phyloP scores from a whole-genome alignment of 176 grass and related monocot species.

The Tuctoria greenei region DNA sequence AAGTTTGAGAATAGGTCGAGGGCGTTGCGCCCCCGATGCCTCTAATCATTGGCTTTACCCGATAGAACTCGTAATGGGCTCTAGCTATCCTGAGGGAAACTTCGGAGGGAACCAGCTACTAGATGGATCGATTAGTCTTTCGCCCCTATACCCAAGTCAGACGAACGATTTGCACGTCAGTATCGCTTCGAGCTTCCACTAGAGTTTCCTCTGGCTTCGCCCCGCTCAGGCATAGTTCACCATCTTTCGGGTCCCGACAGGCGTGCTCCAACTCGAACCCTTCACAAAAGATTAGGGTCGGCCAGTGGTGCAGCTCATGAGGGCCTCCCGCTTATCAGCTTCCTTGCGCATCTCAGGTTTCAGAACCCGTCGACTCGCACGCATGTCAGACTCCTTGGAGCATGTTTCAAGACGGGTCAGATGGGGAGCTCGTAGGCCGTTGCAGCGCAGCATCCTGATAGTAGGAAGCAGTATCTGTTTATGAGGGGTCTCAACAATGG shows the following conservation, averaged over 20 bases:
- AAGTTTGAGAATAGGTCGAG: constrained; percentile 55
- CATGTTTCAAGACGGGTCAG: constrained; percentile 75
- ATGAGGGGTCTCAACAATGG: too few relatives aligned
- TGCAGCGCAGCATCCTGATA: too few relatives aligned
- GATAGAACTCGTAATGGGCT: constrained; percentile 55
- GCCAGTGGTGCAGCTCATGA: constrained; percentile 11
- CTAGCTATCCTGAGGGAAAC: constrained; percentile 55
- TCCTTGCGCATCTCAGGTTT: not conserved
- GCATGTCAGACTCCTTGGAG: constrained; percentile 78
- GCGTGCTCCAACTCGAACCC: constrained; percentile 70
- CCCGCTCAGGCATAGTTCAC: constrained; percentile 78
- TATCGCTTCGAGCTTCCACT: constrained; percentile 82
- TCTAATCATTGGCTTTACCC: constrained; percentile 65
- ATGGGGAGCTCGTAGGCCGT: too few relatives aligned
- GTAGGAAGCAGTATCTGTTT: too few relatives aligned
- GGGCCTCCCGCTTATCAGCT: not conserved
- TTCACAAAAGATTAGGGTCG: constrained; percentile 45
- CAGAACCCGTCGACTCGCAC: constrained; percentile 6
- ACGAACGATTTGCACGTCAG: constrained; percentile 84
- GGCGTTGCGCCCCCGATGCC: constrained; percentile 65
- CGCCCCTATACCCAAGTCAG: constrained; percentile 76
- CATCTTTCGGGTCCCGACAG: constrained; percentile 75
- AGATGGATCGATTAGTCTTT: constrained; percentile 80
- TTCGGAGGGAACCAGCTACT: constrained; percentile 58
- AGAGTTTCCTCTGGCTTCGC: constrained; percentile 71